Evolutionary conservation across 495 filamentous ascomycete species (phyloP).

Genomic region (Aspergillus funiculosus): DNA sequence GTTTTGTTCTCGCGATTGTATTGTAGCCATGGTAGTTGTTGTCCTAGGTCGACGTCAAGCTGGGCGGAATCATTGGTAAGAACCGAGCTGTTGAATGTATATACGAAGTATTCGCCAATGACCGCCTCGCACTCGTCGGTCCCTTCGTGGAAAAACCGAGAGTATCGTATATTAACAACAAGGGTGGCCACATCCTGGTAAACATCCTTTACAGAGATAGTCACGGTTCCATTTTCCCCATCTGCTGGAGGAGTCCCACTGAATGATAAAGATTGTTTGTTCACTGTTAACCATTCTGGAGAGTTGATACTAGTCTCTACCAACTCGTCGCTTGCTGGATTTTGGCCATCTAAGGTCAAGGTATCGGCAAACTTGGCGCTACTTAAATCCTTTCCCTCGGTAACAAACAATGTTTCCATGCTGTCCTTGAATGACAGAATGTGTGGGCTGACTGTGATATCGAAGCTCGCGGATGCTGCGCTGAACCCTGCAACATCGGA

Average conservation of each 20-base stretch:
- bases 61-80: slow-evolving; percentile 46
- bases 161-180: slow-evolving; percentile 55
- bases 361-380: slow-evolving; percentile 49
- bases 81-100: slow-evolving; percentile 54
- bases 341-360: slow-evolving; percentile 59
- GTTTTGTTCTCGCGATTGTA: slow-evolving; percentile 53
- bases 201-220: slow-evolving; percentile 57
- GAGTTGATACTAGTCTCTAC: slow-evolving; percentile 44
- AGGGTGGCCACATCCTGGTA: slow-evolving; percentile 59
- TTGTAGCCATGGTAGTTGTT: slow-evolving; percentile 57
- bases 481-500: slow-evolving; percentile 76
- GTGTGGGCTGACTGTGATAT: slow-evolving; percentile 64
- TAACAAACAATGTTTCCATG: slow-evolving; percentile 54
- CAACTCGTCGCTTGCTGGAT: slow-evolving; percentile 42
- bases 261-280: slow-evolving; percentile 56
- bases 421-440: slow-evolving; percentile 56
- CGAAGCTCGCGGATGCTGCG: slow-evolving; percentile 58
- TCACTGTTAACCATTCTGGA: slow-evolving; percentile 66
- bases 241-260: slow-evolving; percentile 56
- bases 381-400: slow-evolving; percentile 46
- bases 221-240: slow-evolving; percentile 56
- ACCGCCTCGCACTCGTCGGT: slow-evolving; percentile 49
- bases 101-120: slow-evolving; percentile 58
- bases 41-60: slow-evolving; percentile 48
- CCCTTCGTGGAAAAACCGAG: slow-evolving; percentile 38